Percentiles rank a stretch among this genome's conserved stretches.
These are phyloP conservation scores for Aspergillus sp. DNA, from an alignment of 2,329 filamentous ascomycete genomes.

Conservation along the genomic window DNA sequence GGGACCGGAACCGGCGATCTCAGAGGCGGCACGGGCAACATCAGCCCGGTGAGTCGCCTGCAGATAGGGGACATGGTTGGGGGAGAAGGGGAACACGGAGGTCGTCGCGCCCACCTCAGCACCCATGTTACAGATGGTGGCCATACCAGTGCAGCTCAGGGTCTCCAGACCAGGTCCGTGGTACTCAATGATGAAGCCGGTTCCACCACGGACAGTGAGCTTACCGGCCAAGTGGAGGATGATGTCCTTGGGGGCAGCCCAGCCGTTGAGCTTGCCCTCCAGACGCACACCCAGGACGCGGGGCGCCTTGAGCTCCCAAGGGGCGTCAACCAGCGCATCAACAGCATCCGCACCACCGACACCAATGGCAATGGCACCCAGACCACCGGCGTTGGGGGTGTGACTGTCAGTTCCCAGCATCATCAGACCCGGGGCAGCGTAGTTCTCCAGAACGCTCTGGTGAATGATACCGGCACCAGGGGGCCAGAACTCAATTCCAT, in stretches of 20 bases:
- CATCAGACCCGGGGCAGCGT: constrained; percentile 94
- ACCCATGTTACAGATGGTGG: constrained; percentile 88
- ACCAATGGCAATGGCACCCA: constrained; percentile 92
- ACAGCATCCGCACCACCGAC: constrained; percentile 97
- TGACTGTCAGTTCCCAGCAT: constrained; percentile 98
- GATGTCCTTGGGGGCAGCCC: constrained; percentile 93
- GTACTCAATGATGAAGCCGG: constrained; percentile 93
- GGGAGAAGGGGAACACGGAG: constrained; percentile 89
- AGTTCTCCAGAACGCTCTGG: constrained; percentile 97
- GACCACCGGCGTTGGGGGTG: constrained; percentile 93
- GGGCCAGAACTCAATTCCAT: constrained; percentile 94
- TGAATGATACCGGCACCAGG: constrained; percentile 94
- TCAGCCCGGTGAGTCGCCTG: constrained; percentile 75
- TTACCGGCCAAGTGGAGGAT: constrained; percentile 87
- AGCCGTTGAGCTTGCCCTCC: constrained; percentile 79
- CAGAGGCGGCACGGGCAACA: constrained; percentile 67
- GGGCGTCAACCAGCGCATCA: constrained; percentile 91
- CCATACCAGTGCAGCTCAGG: constrained; percentile 89
- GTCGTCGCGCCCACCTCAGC: constrained; percentile 91
- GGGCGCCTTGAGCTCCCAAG: constrained; percentile 96
- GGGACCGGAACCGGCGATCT: constrained; percentile 61
- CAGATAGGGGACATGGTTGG: constrained; percentile 81
- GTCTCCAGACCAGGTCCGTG: constrained; percentile 86
- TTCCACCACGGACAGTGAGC: constrained; percentile 90
- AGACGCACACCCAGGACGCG: constrained; percentile 84